Evolutionary conservation across 139 green algal species (phyloP).

Genomic region (Tetratostichococcus sp.): DNA sequence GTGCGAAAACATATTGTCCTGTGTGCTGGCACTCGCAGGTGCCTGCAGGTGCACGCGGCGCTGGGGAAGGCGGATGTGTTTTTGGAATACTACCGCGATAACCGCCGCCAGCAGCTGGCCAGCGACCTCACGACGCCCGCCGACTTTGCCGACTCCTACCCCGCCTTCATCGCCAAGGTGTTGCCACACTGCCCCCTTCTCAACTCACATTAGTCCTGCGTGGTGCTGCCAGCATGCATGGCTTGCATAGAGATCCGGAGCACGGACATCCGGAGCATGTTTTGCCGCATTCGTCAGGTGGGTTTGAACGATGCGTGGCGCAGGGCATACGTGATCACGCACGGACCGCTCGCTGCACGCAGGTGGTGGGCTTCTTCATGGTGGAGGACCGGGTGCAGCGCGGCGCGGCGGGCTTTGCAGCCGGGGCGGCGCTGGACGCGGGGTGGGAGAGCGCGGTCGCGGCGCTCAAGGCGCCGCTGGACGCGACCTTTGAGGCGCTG

Average conservation of each 20-base stretch:
- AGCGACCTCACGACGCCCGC: constrained; percentile 45
- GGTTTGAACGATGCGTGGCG: no score
- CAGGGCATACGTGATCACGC: no score
- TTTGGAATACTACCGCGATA: constrained; percentile 36
- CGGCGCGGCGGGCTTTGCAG: background rate
- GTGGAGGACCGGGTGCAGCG: constrained; percentile 62
- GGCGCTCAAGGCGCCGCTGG: constrained; percentile 46
- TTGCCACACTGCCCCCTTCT: background rate
- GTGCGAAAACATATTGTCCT: no score
- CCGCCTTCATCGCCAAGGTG: constrained; percentile 60
- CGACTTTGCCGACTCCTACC: constrained; percentile 54
- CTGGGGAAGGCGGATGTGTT: constrained; percentile 24
- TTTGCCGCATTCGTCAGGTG: no score
- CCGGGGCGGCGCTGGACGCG: constrained; percentile 22
- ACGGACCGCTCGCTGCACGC: background rate
- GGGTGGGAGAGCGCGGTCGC: constrained; percentile 49
- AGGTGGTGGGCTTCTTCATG: constrained; percentile 73
- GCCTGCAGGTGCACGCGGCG: constrained; percentile 23
- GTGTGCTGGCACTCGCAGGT: constrained; percentile 13
- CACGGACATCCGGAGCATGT: no score
- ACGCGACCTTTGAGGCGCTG: constrained; percentile 39
- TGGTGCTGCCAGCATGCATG: no score
- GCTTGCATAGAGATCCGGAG: no score
- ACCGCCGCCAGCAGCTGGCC: constrained; percentile 36
- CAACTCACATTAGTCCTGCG: no score